Evolutionary conservation across 2,329 filamentous ascomycete genomes (phyloP).

Genomic region (Neospermospora avenae): DNA sequence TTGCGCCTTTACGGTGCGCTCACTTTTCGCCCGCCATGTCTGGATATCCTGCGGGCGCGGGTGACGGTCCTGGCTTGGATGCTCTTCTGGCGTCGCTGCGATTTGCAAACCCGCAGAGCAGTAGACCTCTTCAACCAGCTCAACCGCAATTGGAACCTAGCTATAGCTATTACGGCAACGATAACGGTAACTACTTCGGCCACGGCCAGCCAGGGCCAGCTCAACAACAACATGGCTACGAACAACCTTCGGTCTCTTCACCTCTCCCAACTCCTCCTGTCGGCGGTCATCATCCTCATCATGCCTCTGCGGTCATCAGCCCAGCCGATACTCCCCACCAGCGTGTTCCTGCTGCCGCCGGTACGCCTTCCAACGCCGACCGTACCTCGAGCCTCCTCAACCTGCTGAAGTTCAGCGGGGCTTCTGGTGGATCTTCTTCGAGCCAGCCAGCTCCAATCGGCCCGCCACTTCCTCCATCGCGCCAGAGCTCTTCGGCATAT

Average conservation of each 20-base stretch:
- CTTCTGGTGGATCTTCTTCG: constrained; percentile 34
- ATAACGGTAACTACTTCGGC: constrained; percentile 28
- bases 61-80: constrained; percentile 33
- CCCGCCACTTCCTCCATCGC: constrained; percentile 31
- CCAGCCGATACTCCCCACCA: constrained; percentile 45
- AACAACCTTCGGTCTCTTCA: constrained; percentile 55
- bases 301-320: constrained; percentile 56
- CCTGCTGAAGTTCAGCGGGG: constrained; percentile 61
- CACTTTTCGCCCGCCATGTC: constrained; percentile 34
- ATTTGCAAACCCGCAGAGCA: constrained; percentile 22
- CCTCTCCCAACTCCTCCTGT: constrained; percentile 54
- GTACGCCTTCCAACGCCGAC: constrained; percentile 40
- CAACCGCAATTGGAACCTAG: constrained; percentile 31
- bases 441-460: constrained; percentile 30
- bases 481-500: constrained; percentile 28
- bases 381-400: constrained; percentile 59
- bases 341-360: constrained; percentile 36
- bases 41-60: constrained; percentile 33
- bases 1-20: constrained; percentile 33
- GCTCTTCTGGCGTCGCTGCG: constrained; percentile 36
- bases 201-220: constrained; percentile 28
- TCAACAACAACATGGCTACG: constrained; percentile 41
- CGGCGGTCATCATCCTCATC: constrained; percentile 51
- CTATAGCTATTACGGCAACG: constrained; percentile 32
- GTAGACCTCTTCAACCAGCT: constrained; percentile 8